Evolutionary conservation across 2,329 filamentous ascomycete genomes (phyloP).

Genomic region (Cercospora brassicicola): DNA sequence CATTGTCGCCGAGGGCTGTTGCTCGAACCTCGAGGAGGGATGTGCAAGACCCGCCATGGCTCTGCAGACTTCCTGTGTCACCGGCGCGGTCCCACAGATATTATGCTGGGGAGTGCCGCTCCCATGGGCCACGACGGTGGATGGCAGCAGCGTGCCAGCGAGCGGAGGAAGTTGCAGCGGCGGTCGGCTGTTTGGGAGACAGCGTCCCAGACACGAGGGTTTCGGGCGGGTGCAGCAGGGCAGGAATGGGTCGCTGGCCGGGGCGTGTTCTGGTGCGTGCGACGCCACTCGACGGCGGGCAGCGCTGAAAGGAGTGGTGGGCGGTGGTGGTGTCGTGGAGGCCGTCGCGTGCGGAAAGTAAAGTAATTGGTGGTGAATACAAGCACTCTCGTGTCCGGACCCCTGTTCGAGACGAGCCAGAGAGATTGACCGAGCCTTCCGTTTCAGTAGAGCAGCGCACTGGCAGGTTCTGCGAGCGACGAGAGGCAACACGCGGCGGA

Average conservation of each 20-base stretch:
- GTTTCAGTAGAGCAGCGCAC: background rate
- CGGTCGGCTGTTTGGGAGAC: background rate
- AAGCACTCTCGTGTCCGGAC: slow-evolving; percentile 4
- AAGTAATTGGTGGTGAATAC: slow-evolving; percentile 6
- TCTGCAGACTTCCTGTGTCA: slow-evolving; percentile 30
- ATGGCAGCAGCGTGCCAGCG: slow-evolving; percentile 16
- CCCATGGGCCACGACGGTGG: slow-evolving; percentile 28
- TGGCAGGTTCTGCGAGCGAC: background rate
- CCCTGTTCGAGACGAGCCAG: slow-evolving; percentile 9
- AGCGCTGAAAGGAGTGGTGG: slow-evolving; percentile 1
- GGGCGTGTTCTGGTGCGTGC: background rate
- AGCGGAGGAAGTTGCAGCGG: slow-evolving; percentile 11
- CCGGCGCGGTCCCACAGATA: slow-evolving; percentile 33
- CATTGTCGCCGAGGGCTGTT: slow-evolving; percentile 27
- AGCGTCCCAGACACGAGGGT: background rate
- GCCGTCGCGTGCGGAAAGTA: background rate
- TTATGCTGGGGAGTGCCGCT: slow-evolving; percentile 25
- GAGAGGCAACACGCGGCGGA: background rate
- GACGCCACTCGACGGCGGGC: background rate
- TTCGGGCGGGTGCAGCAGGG: slow-evolving; percentile 9
- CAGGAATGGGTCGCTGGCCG: slow-evolving; percentile 1
- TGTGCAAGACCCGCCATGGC: slow-evolving; percentile 28
- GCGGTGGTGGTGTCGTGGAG: background rate
- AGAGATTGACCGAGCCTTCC: slow-evolving; percentile 10
- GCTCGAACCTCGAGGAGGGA: slow-evolving; percentile 27